Evolutionary conservation across 2,329 filamentous ascomycete genomes (phyloP).

Genomic region (Exophiala bonariae): DNA sequence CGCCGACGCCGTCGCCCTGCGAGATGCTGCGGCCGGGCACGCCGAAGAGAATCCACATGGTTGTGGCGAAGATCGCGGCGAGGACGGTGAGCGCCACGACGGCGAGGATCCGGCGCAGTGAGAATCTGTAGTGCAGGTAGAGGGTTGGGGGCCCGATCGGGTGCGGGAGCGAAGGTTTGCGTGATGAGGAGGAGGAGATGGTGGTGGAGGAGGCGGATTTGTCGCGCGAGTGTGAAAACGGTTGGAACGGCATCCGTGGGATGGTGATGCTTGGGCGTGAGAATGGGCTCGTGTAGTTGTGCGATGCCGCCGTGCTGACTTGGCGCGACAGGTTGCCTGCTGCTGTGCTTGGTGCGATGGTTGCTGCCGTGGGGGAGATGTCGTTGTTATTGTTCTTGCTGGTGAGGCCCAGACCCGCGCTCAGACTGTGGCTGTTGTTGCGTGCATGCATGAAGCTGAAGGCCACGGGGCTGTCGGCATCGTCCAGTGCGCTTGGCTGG

Average conservation of each 20-base stretch:
- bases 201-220: not conserved
- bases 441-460: constrained; percentile 16
- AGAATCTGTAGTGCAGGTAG: constrained; percentile 24
- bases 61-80: constrained; percentile 15
- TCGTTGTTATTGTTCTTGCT: not conserved
- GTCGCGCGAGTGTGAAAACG: constrained; percentile 6
- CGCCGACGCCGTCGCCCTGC: constrained; percentile 13
- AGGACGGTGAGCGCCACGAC: constrained; percentile 12
- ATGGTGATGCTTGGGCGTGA: not conserved
- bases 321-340: not conserved
- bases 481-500: no score
- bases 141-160: constrained; percentile 9
- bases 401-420: no score
- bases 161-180: not conserved
- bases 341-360: not conserved
- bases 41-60: constrained; percentile 29
- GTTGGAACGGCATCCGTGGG: constrained; percentile 16
- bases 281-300: constrained; percentile 1
- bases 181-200: not conserved
- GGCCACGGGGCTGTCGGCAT: constrained; percentile 10
- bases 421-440: constrained; percentile 1
- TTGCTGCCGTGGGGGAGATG: not conserved
- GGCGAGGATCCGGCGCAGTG: constrained; percentile 11
- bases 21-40: constrained; percentile 21
- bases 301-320: constrained; percentile 2